Percentiles rank a stretch among this genome's conserved stretches.
Evolutionary conservation across 1,139 yeast species (phyloP).

Genomic region (Yamadazyma atlantica): DNA sequence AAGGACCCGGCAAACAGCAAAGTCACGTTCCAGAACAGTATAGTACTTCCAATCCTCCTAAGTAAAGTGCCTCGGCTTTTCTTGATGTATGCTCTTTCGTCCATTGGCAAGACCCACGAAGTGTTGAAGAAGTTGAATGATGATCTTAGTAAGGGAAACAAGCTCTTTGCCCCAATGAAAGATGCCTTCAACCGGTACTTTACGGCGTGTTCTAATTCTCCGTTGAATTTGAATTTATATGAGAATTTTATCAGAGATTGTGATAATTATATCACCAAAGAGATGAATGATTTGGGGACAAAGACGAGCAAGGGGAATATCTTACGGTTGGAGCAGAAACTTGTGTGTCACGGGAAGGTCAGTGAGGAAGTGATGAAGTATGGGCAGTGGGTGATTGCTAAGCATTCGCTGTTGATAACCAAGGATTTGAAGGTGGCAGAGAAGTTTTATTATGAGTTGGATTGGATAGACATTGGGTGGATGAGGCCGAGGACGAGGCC

Average conservation of each 20-base stretch:
- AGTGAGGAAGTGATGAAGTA: constrained; percentile 43
- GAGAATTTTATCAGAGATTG: constrained; percentile 62
- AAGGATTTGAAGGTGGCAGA: constrained; percentile 46
- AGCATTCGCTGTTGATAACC: constrained; percentile 30
- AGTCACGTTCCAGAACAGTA: constrained; percentile 30
- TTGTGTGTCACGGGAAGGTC: constrained; percentile 63
- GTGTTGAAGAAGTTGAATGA: constrained; percentile 47
- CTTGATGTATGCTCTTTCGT: constrained; percentile 66
- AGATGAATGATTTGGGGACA: constrained; percentile 21
- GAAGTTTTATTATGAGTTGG: constrained; percentile 65
- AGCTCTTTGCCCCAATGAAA: constrained; percentile 51
- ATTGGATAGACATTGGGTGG: constrained; percentile 62
- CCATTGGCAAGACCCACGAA: constrained; percentile 67
- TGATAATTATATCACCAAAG: constrained; percentile 36
- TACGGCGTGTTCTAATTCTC: constrained; percentile 52
- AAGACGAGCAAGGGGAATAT: constrained; percentile 32
- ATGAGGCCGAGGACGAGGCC: too few relatives aligned
- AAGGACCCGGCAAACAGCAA: constrained; percentile 22
- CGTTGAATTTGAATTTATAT: constrained; percentile 58
- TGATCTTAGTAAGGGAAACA: constrained; percentile 41
- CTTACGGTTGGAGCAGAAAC: constrained; percentile 58
- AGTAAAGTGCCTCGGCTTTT: constrained; percentile 73
- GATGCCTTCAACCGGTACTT: constrained; percentile 56
- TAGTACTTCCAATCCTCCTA: constrained; percentile 54
- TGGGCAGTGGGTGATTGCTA: constrained; percentile 32